Conservation (phyloP, 164 flowering plant genomes). For the Berberis vulgaris region DNA sequence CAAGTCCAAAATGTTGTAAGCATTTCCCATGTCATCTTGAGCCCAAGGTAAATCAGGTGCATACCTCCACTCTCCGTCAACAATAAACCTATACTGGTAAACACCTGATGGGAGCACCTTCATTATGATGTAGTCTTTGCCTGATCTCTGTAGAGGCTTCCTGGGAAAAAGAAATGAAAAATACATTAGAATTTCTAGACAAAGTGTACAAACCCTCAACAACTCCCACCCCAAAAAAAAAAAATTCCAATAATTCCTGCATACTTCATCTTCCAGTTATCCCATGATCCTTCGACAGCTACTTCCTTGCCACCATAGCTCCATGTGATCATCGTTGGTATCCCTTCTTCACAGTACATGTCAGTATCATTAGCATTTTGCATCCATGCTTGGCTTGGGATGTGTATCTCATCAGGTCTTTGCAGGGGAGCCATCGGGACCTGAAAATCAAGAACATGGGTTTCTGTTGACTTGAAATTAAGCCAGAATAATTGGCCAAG, state of each 20-base stretch:
- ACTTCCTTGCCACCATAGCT: slow-evolving; percentile 71
- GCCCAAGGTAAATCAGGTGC: slow-evolving; percentile 65
- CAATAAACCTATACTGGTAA: slow-evolving; percentile 74
- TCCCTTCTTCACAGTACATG: slow-evolving; percentile 46
- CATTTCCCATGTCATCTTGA: slow-evolving; percentile 52
- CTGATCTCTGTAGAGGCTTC: slow-evolving; percentile 63
- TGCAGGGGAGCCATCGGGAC: slow-evolving; percentile 63
- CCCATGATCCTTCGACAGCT: slow-evolving; percentile 91
- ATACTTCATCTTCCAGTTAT: slow-evolving; percentile 74
- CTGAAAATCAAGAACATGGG: slow-evolving; percentile 18
- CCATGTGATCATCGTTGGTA: slow-evolving; percentile 88
- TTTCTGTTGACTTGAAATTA: too few relatives aligned
- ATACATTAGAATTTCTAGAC: not conserved
- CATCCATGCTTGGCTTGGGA: slow-evolving; percentile 42
- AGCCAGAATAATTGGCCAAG: too few relatives aligned
- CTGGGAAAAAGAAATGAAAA: slow-evolving; percentile 23
- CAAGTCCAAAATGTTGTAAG: slow-evolving; percentile 68
- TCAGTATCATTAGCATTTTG: slow-evolving; percentile 46
- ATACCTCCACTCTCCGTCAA: slow-evolving; percentile 74
- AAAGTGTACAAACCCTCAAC: not conserved
- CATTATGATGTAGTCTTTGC: slow-evolving; percentile 79
- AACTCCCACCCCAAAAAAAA: not conserved
- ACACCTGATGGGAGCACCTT: slow-evolving; percentile 89
- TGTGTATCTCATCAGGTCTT: slow-evolving; percentile 63
- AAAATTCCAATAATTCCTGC: not conserved